phyloP scores from a whole-genome alignment of 176 grass and related monocot species.

The Paspalum vaginatum region DNA sequence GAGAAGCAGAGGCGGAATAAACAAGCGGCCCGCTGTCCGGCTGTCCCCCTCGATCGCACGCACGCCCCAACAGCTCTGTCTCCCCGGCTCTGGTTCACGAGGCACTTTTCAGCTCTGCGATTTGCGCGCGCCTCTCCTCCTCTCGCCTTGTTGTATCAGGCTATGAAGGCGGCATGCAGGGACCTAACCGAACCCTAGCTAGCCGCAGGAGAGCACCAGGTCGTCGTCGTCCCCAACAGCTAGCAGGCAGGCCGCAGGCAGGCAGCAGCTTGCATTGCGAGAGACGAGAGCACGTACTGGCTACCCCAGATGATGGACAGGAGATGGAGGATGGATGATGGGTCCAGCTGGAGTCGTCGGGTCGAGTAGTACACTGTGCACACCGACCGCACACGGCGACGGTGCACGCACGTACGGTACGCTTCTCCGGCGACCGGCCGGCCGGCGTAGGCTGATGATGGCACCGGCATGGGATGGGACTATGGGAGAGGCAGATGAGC shows the following conservation, averaged over 20 bases:
- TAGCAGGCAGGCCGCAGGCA: not conserved
- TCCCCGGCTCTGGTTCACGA: constrained; percentile 53
- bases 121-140: constrained; percentile 12
- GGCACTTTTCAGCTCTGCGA: constrained; percentile 36
- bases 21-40: not conserved
- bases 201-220: no score
- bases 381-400: not conserved
- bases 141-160: constrained; percentile 38
- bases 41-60: constrained; percentile 3
- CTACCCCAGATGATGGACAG: not conserved
- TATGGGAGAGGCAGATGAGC: not conserved
- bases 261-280: no score
- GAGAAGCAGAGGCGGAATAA: not conserved
- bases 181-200: no score
- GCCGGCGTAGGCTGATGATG: not conserved
- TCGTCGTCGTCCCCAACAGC: not conserved
- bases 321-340: not conserved
- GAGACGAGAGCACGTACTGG: no score
- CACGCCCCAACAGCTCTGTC: constrained; percentile 44
- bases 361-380: no score
- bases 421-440: not conserved
- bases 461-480: no score
- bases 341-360: not conserved
- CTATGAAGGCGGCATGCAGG: no score
- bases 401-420: not conserved